phyloP scores from a whole-genome alignment of 345 rosid genomes.

The Populus nigra region DNA sequence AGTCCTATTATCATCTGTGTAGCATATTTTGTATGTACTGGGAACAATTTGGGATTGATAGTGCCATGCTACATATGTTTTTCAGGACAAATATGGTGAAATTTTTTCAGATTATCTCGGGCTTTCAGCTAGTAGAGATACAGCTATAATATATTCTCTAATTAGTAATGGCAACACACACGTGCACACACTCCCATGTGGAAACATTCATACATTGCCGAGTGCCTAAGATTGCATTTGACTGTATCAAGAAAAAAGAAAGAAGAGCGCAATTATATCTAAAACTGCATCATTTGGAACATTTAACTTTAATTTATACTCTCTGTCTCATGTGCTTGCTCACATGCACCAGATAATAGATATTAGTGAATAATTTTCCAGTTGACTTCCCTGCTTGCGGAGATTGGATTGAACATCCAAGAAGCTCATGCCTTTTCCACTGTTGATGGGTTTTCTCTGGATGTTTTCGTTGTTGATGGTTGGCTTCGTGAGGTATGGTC shows the following conservation, averaged over 20 bases:
- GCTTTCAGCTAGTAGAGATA: constrained; percentile 3
- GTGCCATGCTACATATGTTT: not conserved
- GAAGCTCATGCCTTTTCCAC: constrained; percentile 98
- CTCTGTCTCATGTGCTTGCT: not conserved
- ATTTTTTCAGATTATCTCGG: not conserved
- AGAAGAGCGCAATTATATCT: not conserved
- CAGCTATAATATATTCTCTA: not conserved
- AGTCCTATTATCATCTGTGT: not conserved
- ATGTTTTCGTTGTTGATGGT: constrained; percentile 95
- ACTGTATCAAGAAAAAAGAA: not conserved
- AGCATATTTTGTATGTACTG: not conserved
- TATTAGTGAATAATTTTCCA: constrained; percentile 31
- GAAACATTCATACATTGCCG: not conserved
- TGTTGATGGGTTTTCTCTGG: constrained; percentile 86
- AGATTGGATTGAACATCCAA: constrained; percentile 85
- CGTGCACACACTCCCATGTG: too few relatives aligned
- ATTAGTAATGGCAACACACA: not conserved
- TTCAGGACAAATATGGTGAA: not conserved
- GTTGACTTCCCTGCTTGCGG: constrained; percentile 84
- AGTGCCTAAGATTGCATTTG: not conserved
- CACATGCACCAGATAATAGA: constrained; percentile 2
- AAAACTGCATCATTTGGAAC: not conserved
- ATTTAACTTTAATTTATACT: not conserved
- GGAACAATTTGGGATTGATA: not conserved
- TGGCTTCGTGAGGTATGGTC: constrained; percentile 77